Conservation (phyloP, 2,329 filamentous ascomycete genomes). For the Cladophialophora carrionii region DNA sequence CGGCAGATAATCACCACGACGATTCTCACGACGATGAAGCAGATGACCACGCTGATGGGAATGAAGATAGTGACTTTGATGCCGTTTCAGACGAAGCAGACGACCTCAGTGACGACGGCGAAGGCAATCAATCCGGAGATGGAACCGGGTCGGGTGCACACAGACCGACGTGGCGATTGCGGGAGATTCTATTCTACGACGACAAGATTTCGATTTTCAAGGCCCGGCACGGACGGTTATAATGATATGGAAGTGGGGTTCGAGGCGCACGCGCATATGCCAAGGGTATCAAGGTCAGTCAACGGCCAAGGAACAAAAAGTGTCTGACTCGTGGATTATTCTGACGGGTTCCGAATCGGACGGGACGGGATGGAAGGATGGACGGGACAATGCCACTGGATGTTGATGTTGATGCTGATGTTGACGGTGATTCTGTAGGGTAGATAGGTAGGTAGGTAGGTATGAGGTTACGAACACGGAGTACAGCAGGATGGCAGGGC, state of each 20-base stretch:
- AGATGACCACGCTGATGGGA: constrained; percentile 36
- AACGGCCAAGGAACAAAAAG: neutral
- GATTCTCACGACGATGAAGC: constrained; percentile 44
- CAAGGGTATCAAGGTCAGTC: neutral
- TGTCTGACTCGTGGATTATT: neutral
- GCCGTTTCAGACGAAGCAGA: constrained; percentile 44
- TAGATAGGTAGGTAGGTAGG: neutral
- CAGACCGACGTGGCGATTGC: constrained; percentile 58
- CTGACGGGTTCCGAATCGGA: neutral
- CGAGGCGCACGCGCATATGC: neutral
- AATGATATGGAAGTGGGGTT: constrained; percentile 10
- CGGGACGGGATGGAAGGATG: neutral
- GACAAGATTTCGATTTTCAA: constrained; percentile 82
- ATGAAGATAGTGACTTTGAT: constrained; percentile 41
- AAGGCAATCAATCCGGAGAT: constrained; percentile 50
- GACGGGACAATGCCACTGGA: neutral
- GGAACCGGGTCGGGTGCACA: constrained; percentile 40
- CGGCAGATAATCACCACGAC: constrained; percentile 41
- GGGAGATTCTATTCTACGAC: constrained; percentile 83
- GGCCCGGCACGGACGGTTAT: constrained; percentile 64
- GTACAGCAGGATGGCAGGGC: neutral
- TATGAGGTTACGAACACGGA: neutral
- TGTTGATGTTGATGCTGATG: neutral
- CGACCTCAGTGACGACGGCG: constrained; percentile 54
- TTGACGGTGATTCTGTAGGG: too few species aligned